Evolutionary conservation across 306 rosid species (phyloP), one percentile per base, ranked within the genome.

Genomic region (Lathyrus sativus): DNA sequence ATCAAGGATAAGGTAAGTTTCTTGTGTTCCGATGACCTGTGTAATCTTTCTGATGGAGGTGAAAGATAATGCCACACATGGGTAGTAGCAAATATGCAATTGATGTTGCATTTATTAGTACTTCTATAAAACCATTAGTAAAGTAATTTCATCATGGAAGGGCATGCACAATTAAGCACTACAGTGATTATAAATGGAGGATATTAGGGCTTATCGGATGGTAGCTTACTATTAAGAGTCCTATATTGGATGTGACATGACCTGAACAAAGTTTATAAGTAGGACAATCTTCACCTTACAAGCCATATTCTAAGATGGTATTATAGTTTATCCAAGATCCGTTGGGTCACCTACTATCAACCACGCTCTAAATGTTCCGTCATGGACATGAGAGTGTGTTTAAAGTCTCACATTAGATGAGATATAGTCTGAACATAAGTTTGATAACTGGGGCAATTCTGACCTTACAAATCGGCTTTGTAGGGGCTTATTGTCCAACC

Each of bases 1-100:
- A 67, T 93, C 83, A 90, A 93, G 90, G 99, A 93, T 69, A 93
- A 93, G 97, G 99, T 93, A 83, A 41, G 53, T 41, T 62, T 41
- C 51, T 44, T 42, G 43, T 11, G 54, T 62, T 59, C 22, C 57
- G n/a, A 31, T 71, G 68, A 41, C 38, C 13, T 2, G 15, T 73
- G 61, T 72, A 22, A 31, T 75, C 55, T 56, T 71, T 68, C 10
- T 56, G 11, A 7, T 18, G 17, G 29, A 65, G 26, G 67, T 57
- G 62, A 42, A 31, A 65, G 35, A 51, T 65, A 74, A 71, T 49
- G 41, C 54, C 38, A 33, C 29, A 9, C 39, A 71, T 17, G 35
- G 62, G 26, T 50, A 58, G 62, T 51, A 43, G 28, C 46, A 5
- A 43, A 33, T 60, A 46, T 70, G 56, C 29, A 46, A 19, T 78